Evolutionary conservation across 257 asterid genomes (phyloP).

Genomic region (Solanum clarkiae): DNA sequence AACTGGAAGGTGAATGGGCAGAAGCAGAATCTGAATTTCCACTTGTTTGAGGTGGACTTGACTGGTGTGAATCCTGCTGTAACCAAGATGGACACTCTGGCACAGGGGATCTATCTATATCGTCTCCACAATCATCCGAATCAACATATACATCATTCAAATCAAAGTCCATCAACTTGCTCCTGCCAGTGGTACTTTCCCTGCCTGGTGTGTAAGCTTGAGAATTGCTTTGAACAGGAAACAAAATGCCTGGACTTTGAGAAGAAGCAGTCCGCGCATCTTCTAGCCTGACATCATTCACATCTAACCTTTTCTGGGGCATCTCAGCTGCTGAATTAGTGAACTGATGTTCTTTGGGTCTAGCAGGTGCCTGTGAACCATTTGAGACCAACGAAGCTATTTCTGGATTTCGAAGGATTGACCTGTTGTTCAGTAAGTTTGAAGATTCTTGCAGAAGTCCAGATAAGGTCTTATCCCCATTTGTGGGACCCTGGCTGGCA

Average conservation of each 20-base stretch:
- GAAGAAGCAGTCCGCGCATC: constrained; percentile 22
- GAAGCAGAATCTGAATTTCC: constrained; percentile 77
- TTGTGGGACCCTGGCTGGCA: constrained; percentile 29
- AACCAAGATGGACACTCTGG: constrained; percentile 58
- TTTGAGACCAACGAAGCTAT: constrained; percentile 30
- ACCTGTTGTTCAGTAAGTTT: constrained; percentile 30
- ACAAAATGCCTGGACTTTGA: constrained; percentile 28
- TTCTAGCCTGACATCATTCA: constrained; percentile 4
- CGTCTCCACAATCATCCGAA: constrained; percentile 59
- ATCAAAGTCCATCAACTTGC: constrained; percentile 54
- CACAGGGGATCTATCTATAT: constrained; percentile 35
- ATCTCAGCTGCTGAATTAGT: constrained; percentile 19
- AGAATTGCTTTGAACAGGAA: constrained; percentile 29
- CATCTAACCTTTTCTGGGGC: constrained; percentile 16
- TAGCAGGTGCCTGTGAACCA: constrained; percentile 33
- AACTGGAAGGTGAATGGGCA: constrained; percentile 74
- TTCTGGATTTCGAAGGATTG: constrained; percentile 33
- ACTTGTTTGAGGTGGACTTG: constrained; percentile 79
- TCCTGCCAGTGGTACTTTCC: constrained; percentile 44
- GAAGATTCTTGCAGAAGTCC: constrained; percentile 37
- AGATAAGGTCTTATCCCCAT: constrained; percentile 23
- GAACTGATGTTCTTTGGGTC: constrained; percentile 26
- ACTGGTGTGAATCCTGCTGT: constrained; percentile 57
- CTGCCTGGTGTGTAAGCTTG: constrained; percentile 26
- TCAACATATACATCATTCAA: constrained; percentile 63